Evolutionary conservation across 2,329 filamentous ascomycete species (phyloP), one percentile per base, ranked within the genome.

Genomic region (Pseudogymnoascus sp.): DNA sequence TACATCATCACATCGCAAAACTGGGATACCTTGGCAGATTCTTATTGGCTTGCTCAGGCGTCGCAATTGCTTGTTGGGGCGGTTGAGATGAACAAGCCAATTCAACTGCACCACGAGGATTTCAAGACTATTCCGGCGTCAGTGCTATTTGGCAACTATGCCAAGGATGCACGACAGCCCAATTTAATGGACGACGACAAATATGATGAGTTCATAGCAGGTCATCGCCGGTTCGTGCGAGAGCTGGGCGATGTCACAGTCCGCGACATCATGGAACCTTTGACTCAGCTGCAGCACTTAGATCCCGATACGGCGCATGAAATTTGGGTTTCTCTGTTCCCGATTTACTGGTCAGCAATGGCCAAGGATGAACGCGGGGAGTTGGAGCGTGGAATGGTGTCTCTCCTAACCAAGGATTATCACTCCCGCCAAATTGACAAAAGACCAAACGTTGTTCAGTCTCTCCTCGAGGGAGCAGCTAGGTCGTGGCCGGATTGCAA

Each of bases 11-110:
- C 87, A 0, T 89, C 90, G 23, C 96, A 99, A 74, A 97, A 97
- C 70, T 99, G 95, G 95, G 93, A 97, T 73, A 96, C 91, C 0
- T 81, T 99, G 59, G 87, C 86, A 1, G 95, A 99, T 70, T 96
- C 91, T 1, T 99, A 96, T 78, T 99, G 96, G 96, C 80, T 99
- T 60, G 88, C 92, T 42, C 95, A 99, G 76, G 93, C 96, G 36
- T 92, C 92, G 16, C 95, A 99, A 71, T 81, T 99, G 42, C 85
- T 99, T 63, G 85, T 99, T 67, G 93, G 95, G 14, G 93, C 91
- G 5, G 84, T 97, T 45, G 95, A 99, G 73, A 88, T 91, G 81
- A 91, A 89, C 68, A 83, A 83, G n/a, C 81, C 84, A 12, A 85
- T 91, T 31, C 89, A 91, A 68, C 80, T 99, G 61, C 87, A 97